phyloP scores from a whole-genome alignment of 1,284 basidiomycete genomes.

The Tremellales sp. region DNA sequence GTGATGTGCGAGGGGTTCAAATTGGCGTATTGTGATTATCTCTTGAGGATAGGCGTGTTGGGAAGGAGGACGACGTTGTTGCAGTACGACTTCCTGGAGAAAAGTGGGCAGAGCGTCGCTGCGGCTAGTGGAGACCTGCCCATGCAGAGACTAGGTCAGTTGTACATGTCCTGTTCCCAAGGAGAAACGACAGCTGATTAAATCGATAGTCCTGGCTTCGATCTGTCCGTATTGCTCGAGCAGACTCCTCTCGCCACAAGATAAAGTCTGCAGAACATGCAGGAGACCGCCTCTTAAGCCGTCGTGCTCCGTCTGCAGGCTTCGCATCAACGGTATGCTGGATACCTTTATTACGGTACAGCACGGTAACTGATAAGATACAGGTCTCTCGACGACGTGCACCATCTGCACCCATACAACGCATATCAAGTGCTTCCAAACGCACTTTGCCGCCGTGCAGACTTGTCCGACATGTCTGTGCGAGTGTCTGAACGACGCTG shows the following conservation, averaged over 20 bases:
- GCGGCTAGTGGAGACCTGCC: conserved; percentile 7
- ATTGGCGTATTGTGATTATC: conserved; percentile 65
- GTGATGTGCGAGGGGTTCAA: conserved; percentile 35
- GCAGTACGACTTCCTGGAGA: conserved; percentile 52
- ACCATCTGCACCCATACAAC: conserved; percentile 62
- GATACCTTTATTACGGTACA: not conserved
- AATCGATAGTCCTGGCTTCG: not conserved
- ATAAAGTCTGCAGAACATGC: conserved; percentile 47
- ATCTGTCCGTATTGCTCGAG: conserved; percentile 11
- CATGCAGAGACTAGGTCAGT: conserved; percentile 2
- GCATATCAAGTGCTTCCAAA: conserved; percentile 57
- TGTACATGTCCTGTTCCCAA: no score
- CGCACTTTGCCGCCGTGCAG: conserved; percentile 19
- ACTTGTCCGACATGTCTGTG: conserved; percentile 41
- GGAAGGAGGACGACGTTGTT: conserved; percentile 66
- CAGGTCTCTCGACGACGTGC: conserved; percentile 68
- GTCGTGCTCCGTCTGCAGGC: conserved; percentile 66
- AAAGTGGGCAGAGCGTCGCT: not conserved
- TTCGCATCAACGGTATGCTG: conserved; percentile 68
- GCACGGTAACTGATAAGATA: conserved; percentile 4
- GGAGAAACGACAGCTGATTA: conserved; percentile 4
- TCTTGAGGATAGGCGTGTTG: conserved; percentile 65
- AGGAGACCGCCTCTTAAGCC: conserved; percentile 52
- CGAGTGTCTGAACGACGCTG: conserved; percentile 22
- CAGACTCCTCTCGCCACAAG: not conserved